Conservation (phyloP, 257 asterid species). For the Plantago major region DNA sequence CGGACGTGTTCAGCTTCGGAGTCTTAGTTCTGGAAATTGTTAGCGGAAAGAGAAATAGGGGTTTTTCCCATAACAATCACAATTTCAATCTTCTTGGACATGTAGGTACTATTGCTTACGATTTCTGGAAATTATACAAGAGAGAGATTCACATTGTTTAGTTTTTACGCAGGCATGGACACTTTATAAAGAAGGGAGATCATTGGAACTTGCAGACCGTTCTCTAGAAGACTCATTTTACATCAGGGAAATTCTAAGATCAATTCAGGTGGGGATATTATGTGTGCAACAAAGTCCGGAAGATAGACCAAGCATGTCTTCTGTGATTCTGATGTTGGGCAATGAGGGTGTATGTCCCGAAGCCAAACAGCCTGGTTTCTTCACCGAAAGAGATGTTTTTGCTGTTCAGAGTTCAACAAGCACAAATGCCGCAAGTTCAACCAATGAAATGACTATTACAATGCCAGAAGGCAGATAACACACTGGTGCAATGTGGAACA, state of each 20-base stretch:
- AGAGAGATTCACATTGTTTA: neutral
- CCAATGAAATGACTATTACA: slow-evolving; percentile 5
- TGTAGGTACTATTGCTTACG: neutral
- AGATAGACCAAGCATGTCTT: slow-evolving; percentile 9
- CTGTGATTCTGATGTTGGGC: slow-evolving; percentile 1
- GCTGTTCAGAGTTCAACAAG: neutral
- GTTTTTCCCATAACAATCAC: slow-evolving; percentile 3
- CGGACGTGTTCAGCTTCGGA: slow-evolving; percentile 13
- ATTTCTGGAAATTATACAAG: neutral
- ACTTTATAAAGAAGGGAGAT: slow-evolving; percentile 4
- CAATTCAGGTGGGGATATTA: slow-evolving; percentile 5
- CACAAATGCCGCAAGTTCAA: neutral
- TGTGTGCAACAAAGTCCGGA: slow-evolving; percentile 15
- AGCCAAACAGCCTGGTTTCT: slow-evolving; percentile 9
- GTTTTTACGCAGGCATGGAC: slow-evolving; percentile 5
- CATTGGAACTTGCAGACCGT: slow-evolving; percentile 1
- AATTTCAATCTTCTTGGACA: slow-evolving; percentile 13
- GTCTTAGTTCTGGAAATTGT: slow-evolving; percentile 10
- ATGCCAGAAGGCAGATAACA: slow-evolving; percentile 1
- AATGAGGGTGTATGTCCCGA: slow-evolving; percentile 1
- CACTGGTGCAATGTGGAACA: neutral
- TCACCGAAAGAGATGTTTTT: neutral
- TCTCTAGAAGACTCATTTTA: neutral
- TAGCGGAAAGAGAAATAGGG: neutral
- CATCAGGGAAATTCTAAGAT: neutral